Evolutionary conservation across 2,329 filamentous ascomycete genomes (phyloP).

Genomic region (Claviceps cyperi): DNA sequence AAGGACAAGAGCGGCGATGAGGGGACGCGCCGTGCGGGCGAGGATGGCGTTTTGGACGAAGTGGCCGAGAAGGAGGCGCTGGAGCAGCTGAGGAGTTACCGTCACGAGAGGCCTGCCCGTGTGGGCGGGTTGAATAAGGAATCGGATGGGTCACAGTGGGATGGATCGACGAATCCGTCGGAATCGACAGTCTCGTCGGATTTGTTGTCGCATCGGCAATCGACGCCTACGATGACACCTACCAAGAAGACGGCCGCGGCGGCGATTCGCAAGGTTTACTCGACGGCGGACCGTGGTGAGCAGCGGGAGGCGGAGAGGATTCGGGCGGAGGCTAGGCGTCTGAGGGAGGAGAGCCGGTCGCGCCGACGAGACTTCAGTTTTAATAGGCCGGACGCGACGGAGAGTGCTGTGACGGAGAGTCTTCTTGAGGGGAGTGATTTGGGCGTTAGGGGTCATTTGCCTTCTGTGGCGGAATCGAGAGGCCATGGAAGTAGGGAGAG

Average conservation of each 20-base stretch:
- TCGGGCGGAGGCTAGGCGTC: constrained; percentile 38
- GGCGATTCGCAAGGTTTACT: constrained; percentile 46
- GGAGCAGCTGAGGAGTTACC: constrained; percentile 66
- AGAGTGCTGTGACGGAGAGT: constrained; percentile 20
- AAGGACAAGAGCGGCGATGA: constrained; percentile 17
- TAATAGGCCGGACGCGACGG: constrained; percentile 26
- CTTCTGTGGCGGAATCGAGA: constrained; percentile 38
- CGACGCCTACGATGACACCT: constrained; percentile 35
- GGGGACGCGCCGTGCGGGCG: constrained; percentile 35
- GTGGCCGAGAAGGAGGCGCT: constrained; percentile 48
- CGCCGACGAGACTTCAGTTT: constrained; percentile 40
- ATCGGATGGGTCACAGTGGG: constrained; percentile 65
- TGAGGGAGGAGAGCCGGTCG: constrained; percentile 37
- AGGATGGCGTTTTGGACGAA: constrained; percentile 49
- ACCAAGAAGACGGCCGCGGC: constrained; percentile 24
- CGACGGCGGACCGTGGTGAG: constrained; percentile 39
- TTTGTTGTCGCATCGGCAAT: constrained; percentile 42
- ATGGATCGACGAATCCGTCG: constrained; percentile 56
- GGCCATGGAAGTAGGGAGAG: constrained; percentile 10
- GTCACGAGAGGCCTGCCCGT: constrained; percentile 69
- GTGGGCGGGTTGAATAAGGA: constrained; percentile 82
- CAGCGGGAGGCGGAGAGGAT: constrained; percentile 38
- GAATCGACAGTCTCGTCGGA: constrained; percentile 46
- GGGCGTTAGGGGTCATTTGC: constrained; percentile 43
- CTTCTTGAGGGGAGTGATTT: constrained; percentile 27